Base-by-base conservation (phyloP, 192 early-diverging fungal genomes). In the Backusella circina region DNA sequence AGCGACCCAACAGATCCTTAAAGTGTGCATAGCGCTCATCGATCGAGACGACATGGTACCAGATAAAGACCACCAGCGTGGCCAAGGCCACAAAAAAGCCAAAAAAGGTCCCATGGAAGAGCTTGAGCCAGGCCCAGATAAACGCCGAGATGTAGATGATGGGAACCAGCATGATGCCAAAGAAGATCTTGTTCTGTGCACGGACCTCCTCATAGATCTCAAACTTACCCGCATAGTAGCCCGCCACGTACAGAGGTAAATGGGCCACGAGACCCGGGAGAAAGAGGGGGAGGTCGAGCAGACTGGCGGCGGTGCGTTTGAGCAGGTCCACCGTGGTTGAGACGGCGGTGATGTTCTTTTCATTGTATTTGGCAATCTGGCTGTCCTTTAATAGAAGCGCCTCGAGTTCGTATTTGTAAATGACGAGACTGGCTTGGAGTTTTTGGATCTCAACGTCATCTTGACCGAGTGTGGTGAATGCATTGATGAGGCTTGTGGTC, bases 121-220 rank as follows among this genome's bases (percentile, higher is more conserved):
- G 36, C 12, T 31, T 31, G 16, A 67, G 51, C 84, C 84, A 86
- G 18, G 77, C 71, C 71, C 67, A 69, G n/a, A 86, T 77, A 65
- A 86, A 86, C 1, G 81, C 39, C 3, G 38, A 15, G 5, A 77
- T 31, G 47, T 86, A 86, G 23, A 83, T 77, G 1, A 84, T 31
- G 3, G 79, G 73, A 3, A 84, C 70, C 18, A 83, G 61, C 5
- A 47, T 33, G 21, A 84, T 37, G 0, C 84, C 84, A 41, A 82
- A 79, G 16, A 84, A 76, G 21, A 86, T 86, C 67, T 86, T 86
- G 71, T 84, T 81, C 54, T 86, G 84, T 28, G 84, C 84, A 33
- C 77, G 80, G 0, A 77, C 80, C 68, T 86, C 84, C 51, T 84
- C 83, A 41, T 82, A 86, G 12, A 78, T 82, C 54, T 83, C 82